phyloP scores from a whole-genome alignment of 2,329 filamentous ascomycete genomes.

The Diaporthe australafricana region DNA sequence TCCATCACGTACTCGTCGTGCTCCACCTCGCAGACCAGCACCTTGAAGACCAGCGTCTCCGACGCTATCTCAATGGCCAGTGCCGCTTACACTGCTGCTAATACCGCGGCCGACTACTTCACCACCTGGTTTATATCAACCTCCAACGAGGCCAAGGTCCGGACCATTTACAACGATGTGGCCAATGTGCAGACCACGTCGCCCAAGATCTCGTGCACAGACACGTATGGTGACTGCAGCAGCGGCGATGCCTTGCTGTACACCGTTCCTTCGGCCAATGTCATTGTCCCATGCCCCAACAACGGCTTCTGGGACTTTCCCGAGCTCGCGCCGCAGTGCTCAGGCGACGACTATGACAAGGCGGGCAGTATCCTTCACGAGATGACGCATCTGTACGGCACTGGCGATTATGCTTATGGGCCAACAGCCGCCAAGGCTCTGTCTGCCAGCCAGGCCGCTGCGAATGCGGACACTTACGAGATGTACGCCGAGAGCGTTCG shows the following conservation, averaged over 20 bases:
- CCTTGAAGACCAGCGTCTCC: constrained; percentile 32
- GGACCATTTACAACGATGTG: constrained; percentile 36
- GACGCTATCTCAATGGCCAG: constrained; percentile 30
- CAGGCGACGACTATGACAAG: constrained; percentile 37
- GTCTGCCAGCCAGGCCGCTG: constrained; percentile 33
- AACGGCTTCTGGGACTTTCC: constrained; percentile 38
- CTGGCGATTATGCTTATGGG: constrained; percentile 33
- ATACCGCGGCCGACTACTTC: constrained; percentile 35
- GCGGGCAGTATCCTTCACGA: constrained; percentile 38
- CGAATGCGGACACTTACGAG: constrained; percentile 37
- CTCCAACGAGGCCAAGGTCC: constrained; percentile 30
- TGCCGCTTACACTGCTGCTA: constrained; percentile 37
- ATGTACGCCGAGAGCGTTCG: constrained; percentile 37
- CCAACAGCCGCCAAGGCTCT: constrained; percentile 33
- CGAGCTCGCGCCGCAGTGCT: constrained; percentile 35
- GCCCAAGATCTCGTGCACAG: constrained; percentile 36
- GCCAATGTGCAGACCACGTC: constrained; percentile 37
- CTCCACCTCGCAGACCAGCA: constrained; percentile 30
- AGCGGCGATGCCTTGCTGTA: constrained; percentile 35
- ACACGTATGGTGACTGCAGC: constrained; percentile 37
- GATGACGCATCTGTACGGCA: constrained; percentile 37
- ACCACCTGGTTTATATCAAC: constrained; percentile 37
- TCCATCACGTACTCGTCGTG: constrained; percentile 32
- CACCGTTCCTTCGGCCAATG: constrained; percentile 34
- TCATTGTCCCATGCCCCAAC: constrained; percentile 37